Evolutionary conservation across 2,329 filamentous ascomycete genomes (phyloP), one percentile per base, ranked within the genome.

Genomic region (Hypoxylon sp.): DNA sequence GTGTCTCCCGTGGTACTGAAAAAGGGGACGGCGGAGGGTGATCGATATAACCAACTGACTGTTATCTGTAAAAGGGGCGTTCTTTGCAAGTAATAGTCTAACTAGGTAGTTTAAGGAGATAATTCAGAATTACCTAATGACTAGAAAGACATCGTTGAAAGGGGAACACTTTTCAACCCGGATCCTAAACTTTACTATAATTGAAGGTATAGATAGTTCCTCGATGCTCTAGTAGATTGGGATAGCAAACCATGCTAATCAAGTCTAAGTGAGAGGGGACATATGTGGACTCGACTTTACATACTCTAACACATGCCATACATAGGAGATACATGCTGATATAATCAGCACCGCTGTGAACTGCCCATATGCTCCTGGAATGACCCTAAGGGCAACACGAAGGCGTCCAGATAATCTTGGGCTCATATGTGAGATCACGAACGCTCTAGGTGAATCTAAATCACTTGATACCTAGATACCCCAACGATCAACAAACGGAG

Each of bases 51-150:
- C n/a, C 31, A 40, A 20, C 8, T 40, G 33, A 22, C 31, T 40
- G 17, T 54, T 20, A 54, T 54, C 25, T 51, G 25, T 17, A 51
- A 51, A 33, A 51, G 25, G 27, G 17, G 50, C 7, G 50, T 54
- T 13, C 31, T 54, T 13, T 54, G 50, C 13, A 22, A 40, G 20
- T 54, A 40, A 35, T 7, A 8, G 17, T 10, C 30, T n/a, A 35
- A 22, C 30, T n/a, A 35, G 14, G 3, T 25, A 27, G 11, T 25
- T 8, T n/a, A 30, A 31, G 22, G 22, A 25, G 46, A 22, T 20
- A 20, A 40, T 40, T n/a, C 14, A 17, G 37, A 40, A 17, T 40
- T n/a, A n/a, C 14, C 4, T 40, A 33, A 14, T 13, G 33, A 37
- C 11, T 37, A 37, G 33, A 13, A 14, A 4, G 6, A 33, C 31